Conservation (phyloP, 202 grass and related monocot genomes). For the Panicum virgatum region DNA sequence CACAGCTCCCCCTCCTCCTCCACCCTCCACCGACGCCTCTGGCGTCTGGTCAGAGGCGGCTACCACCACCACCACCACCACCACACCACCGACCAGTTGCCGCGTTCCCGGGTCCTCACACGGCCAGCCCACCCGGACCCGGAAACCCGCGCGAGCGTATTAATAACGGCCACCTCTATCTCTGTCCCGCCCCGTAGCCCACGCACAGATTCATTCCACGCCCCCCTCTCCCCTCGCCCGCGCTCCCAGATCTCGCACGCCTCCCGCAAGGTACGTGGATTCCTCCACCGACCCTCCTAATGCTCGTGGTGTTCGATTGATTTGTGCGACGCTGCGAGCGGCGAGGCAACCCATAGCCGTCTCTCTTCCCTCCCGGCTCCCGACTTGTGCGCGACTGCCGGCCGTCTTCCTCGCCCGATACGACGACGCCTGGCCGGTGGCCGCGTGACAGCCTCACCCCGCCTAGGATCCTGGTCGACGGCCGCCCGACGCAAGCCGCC, state of each 20-base stretch:
- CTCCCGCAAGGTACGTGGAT: slow-evolving; percentile 19
- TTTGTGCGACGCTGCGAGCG: too few species aligned
- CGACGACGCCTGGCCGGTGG: too few species aligned
- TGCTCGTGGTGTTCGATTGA: neutral
- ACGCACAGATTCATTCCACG: slow-evolving; percentile 24
- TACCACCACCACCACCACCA: slow-evolving; percentile 10
- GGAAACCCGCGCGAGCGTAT: slow-evolving; percentile 28
- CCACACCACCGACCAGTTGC: slow-evolving; percentile 34
- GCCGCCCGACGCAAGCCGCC: too few species aligned
- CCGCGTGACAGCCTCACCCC: too few species aligned
- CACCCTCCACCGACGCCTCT: slow-evolving; percentile 10
- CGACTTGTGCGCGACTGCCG: too few species aligned
- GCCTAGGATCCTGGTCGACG: too few species aligned
- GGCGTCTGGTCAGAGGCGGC: neutral
- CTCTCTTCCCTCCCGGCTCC: too few species aligned
- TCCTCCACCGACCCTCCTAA: neutral
- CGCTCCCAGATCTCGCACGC: slow-evolving; percentile 35
- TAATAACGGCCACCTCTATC: slow-evolving; percentile 39
- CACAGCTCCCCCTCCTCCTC: too few species aligned
- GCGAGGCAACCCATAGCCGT: too few species aligned
- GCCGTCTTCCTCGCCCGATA: too few species aligned
- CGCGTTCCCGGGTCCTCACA: slow-evolving; percentile 41
- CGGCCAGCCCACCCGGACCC: slow-evolving; percentile 5
- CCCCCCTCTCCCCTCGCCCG: neutral
- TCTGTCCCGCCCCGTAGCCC: neutral